These are phyloP conservation scores for Narthecium ossifragum DNA, from an alignment of 106 monocot genomes.

Conservation along the genomic window DNA sequence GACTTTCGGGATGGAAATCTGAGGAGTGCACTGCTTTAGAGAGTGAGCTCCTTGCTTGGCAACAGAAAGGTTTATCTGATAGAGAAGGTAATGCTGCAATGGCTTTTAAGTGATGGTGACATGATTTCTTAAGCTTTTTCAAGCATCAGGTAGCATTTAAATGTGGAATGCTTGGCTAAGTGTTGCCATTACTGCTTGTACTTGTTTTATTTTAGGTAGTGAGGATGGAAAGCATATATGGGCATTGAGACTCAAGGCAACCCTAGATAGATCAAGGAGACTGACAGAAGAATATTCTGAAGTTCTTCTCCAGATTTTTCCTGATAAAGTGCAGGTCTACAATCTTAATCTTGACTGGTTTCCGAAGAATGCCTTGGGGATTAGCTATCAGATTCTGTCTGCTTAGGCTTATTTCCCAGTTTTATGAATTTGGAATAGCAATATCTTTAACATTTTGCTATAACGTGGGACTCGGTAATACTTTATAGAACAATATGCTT, in stretches of 20 bases:
- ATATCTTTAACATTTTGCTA: too few species aligned
- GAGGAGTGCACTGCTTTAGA: conserved; percentile 75
- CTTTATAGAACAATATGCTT: too few species aligned
- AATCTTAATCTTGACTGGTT: too few species aligned
- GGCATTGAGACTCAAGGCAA: conserved; percentile 82
- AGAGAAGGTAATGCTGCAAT: conserved; percentile 51
- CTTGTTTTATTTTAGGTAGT: conserved; percentile 26
- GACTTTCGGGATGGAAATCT: conserved; percentile 70
- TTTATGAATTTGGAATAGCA: too few species aligned
- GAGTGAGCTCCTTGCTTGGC: conserved; percentile 73
- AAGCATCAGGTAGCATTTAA: too few species aligned
- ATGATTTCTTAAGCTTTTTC: too few species aligned
- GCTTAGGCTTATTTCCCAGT: too few species aligned
- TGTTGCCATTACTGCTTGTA: background rate
- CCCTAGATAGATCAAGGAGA: conserved; percentile 86
- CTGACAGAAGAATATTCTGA: conserved; percentile 91
- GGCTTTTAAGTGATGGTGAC: too few species aligned
- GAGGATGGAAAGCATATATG: conserved; percentile 86
- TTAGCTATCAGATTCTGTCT: too few species aligned
- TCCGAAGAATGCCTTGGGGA: too few species aligned
- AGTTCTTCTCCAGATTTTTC: conserved; percentile 75
- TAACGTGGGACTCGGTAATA: too few species aligned
- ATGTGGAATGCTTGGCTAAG: too few species aligned
- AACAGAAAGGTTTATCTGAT: conserved; percentile 51
- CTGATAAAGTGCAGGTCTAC: conserved; percentile 84